Evolutionary conservation across 371 early-diverging fungal genomes (phyloP).

Genomic region (Rhizopus arrhizus): DNA sequence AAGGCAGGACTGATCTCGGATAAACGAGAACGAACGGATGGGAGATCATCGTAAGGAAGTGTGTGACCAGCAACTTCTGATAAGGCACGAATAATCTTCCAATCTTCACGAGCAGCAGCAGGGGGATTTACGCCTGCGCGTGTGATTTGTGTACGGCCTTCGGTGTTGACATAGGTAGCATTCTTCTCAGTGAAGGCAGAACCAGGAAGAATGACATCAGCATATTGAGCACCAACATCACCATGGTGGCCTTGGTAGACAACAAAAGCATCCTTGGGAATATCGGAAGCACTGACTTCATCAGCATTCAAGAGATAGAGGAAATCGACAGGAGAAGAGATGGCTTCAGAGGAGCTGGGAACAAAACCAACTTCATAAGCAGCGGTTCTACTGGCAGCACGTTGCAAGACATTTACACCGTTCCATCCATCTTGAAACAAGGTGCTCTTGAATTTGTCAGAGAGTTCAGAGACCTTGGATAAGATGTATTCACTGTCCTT

Average conservation of each 20-base stretch:
- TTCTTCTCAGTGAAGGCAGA: constrained; percentile 97
- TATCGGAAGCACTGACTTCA: constrained; percentile 71
- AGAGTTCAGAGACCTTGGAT: constrained; percentile 67
- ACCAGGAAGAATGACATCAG: constrained; percentile 95
- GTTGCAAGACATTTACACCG: constrained; percentile 87
- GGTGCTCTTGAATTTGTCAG: constrained; percentile 71
- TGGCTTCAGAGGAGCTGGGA: constrained; percentile 53
- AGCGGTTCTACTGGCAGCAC: constrained; percentile 87
- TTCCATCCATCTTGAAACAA: constrained; percentile 85
- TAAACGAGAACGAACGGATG: constrained; percentile 82
- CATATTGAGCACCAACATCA: constrained; percentile 92
- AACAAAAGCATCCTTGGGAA: constrained; percentile 92
- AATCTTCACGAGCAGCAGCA: constrained; percentile 93
- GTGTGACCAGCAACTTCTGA: constrained; percentile 87
- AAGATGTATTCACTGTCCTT: constrained; percentile 72
- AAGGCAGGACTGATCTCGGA: constrained; percentile 85
- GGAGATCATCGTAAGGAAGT: constrained; percentile 88
- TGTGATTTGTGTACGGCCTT: constrained; percentile 92
- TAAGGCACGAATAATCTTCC: constrained; percentile 96
- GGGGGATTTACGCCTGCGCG: constrained; percentile 94
- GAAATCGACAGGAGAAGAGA: constrained; percentile 64
- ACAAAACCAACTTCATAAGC: constrained; percentile 91
- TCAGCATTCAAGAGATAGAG: constrained; percentile 94
- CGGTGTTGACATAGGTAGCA: constrained; percentile 92
- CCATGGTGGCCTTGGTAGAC: constrained; percentile 99